phyloP scores from a whole-genome alignment of 306 rosid genomes.

The Chamaecrista fasciculata region DNA sequence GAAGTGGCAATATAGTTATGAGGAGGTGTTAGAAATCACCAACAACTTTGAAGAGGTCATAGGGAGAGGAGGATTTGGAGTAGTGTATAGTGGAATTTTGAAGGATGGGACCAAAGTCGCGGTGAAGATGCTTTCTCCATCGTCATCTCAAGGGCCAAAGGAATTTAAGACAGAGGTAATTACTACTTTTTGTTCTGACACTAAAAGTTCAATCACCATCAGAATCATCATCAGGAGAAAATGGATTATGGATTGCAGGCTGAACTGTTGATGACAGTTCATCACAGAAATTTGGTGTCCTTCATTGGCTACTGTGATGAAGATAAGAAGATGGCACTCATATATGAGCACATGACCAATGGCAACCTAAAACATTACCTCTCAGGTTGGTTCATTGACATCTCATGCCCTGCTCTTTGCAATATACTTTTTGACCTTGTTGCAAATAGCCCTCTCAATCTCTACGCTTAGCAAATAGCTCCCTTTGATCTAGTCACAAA shows the following conservation, averaged over 20 bases:
- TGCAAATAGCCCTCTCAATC: too few species aligned
- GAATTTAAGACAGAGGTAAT: conserved; percentile 72
- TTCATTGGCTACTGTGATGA: conserved; percentile 59
- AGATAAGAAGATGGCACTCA: conserved; percentile 56
- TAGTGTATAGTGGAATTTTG: conserved; percentile 49
- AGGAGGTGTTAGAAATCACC: conserved; percentile 55
- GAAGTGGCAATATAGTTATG: conserved; percentile 50
- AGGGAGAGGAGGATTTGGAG: conserved; percentile 74
- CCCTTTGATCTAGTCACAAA: too few species aligned
- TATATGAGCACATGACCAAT: conserved; percentile 61
- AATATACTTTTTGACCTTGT: too few species aligned
- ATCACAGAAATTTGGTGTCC: conserved; percentile 57
- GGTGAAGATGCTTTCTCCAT: conserved; percentile 56
- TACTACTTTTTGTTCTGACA: neutral
- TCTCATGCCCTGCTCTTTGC: neutral
- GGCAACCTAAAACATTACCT: conserved; percentile 54
- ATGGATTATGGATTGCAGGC: conserved; percentile 42
- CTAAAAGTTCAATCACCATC: neutral
- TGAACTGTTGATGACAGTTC: conserved; percentile 57
- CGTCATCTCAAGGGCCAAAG: conserved; percentile 67
- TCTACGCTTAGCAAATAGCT: too few species aligned
- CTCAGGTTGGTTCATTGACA: conserved; percentile 33
- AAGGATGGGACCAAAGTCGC: conserved; percentile 63
- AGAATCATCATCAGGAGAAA: conserved; percentile 18
- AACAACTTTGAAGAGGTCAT: conserved; percentile 43